Evolutionary conservation across 202 grass and related monocot species (phyloP), one percentile per base, ranked within the genome.

Genomic region (Saccharum hybrid): DNA sequence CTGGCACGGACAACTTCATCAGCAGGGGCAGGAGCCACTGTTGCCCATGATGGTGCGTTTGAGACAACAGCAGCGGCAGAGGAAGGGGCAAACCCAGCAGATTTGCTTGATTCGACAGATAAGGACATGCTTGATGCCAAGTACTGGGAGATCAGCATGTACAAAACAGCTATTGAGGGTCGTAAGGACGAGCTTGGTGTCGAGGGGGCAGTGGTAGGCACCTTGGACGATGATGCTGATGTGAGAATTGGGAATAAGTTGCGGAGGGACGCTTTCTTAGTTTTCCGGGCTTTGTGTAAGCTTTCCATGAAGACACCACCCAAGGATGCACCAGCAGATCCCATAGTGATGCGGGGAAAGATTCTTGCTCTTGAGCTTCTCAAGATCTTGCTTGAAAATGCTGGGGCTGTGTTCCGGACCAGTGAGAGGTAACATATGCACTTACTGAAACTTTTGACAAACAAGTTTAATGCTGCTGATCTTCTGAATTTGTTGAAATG

Each of bases 81-180:
- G 60, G 96, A 94, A 84, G 89, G 75, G 54, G 86, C 88, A 1
- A 92, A 96, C 73, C 93, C 96, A n/a, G 90, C 96, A 4, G 96
- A 99, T 85, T 82, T 96, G 80, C 88, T 99, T 75, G 96, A 99
- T 79, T 99, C 91, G 0, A 96, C 93, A 0, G 96, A 99, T 68
- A 99, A 99, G 76, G 96, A 99, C 77, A 99, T 99, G 96, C 76
- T 99, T 67, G 96, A 99, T 81, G 96, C 96, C 41, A 99, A 96
- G 76, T 99, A 96, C 65, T 99, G 96, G 96, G 96, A 99, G 79
- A 94, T 99, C 79, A 99, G 86, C 88, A 99, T 99, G 96, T 99
- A 96, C 70, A 99, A 96, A 81, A 92, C 93, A 57, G 93, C 96
- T 42, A 83, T 99, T 13, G 96, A 99, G 82, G 96, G 96, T n/a